Conservation (phyloP, 2,329 filamentous ascomycete genomes). For the Colletotrichum tanaceti region DNA sequence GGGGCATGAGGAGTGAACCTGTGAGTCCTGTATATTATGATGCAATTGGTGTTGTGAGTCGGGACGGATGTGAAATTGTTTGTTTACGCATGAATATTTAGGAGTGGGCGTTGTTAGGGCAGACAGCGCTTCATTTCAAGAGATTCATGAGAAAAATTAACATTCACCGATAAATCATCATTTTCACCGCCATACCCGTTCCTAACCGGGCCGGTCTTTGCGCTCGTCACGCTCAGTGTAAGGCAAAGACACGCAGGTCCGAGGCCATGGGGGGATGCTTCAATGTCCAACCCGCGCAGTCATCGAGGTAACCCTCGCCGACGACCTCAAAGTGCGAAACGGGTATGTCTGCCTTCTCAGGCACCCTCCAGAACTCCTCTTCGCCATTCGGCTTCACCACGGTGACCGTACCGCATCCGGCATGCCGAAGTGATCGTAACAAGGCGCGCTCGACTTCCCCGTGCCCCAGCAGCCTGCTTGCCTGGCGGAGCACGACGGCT, state of each 20-base stretch:
- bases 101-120: background rate
- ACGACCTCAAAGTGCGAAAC: constrained; percentile 21
- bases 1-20: background rate
- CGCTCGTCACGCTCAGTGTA: constrained; percentile 5
- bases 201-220: background rate
- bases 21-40: background rate
- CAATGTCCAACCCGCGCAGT: constrained; percentile 7
- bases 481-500: background rate
- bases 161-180: background rate
- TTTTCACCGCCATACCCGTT: too few relatives aligned
- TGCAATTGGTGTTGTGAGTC: too few relatives aligned
- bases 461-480: too few relatives aligned
- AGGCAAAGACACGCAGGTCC: constrained; percentile 13
- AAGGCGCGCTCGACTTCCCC: background rate
- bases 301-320: constrained; percentile 19
- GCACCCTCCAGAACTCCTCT: constrained; percentile 7
- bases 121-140: background rate
- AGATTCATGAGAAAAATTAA: background rate
- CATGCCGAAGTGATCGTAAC: background rate
- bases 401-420: background rate
- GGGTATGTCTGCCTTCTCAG: background rate
- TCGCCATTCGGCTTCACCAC: background rate
- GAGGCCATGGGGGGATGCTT: background rate
- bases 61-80: too few relatives aligned
- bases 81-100: background rate